Conservation (phyloP, 805 yeast genomes). For the Yamadazyma sp. region DNA sequence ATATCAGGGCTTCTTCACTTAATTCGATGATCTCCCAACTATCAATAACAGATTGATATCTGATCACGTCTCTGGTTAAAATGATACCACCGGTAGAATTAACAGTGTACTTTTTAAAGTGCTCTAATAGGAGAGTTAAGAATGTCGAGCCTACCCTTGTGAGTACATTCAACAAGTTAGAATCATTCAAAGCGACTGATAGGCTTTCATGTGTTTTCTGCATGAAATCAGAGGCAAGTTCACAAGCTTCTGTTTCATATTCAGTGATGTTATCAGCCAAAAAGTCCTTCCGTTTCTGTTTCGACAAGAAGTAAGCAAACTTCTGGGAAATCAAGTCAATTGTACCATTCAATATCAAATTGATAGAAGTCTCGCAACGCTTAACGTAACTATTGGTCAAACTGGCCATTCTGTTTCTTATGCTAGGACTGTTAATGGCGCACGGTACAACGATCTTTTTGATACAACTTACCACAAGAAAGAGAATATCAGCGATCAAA, state of each 20-base stretch:
- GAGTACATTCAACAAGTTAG: conserved; percentile 52
- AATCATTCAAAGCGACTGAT: conserved; percentile 30
- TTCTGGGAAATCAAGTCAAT: conserved; percentile 52
- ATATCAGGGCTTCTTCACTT: conserved; percentile 61
- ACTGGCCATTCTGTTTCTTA: conserved; percentile 58
- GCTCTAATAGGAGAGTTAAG: conserved; percentile 60
- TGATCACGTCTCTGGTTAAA: conserved; percentile 77
- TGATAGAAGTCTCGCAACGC: conserved; percentile 63
- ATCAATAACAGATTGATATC: conserved; percentile 68
- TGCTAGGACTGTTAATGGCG: conserved; percentile 56
- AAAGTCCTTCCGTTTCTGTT: conserved; percentile 78
- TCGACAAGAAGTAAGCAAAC: conserved; percentile 47
- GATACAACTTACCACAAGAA: conserved; percentile 67
- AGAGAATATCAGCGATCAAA: conserved; percentile 57
- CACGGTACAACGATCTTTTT: conserved; percentile 77
- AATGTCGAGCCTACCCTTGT: conserved; percentile 58
- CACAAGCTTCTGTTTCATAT: conserved; percentile 71
- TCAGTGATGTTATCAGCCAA: conserved; percentile 35
- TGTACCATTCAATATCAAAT: conserved; percentile 60
- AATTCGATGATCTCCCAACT: conserved; percentile 64
- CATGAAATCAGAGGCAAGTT: conserved; percentile 56
- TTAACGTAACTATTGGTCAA: conserved; percentile 61
- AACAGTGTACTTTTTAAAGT: conserved; percentile 72
- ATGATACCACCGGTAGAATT: conserved; percentile 81
- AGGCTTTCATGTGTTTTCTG: conserved; percentile 41